These are phyloP conservation scores for Aspergillus calidoustus DNA, from an alignment of 2,329 filamentous ascomycete species.

Conservation along the genomic window DNA sequence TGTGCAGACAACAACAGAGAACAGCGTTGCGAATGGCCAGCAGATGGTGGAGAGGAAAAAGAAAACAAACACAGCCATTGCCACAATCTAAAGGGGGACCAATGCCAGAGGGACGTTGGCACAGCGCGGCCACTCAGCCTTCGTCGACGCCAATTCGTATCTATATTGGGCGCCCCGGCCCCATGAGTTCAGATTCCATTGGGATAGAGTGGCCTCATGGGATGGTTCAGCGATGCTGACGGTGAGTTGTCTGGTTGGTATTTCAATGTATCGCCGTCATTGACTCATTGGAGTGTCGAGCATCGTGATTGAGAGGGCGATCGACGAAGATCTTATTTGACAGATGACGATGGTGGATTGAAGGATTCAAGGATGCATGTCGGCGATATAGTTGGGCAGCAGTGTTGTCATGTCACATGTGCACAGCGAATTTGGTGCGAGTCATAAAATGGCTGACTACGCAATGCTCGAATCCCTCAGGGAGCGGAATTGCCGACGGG, in stretches of 20 bases:
- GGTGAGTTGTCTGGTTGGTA: conserved; percentile 13
- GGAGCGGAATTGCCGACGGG: conserved; percentile 11
- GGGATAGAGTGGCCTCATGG: conserved; percentile 4
- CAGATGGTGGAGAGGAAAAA: conserved; percentile 1
- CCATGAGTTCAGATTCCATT: conserved; percentile 19
- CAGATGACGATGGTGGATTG: neutral
- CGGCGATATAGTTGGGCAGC: conserved; percentile 3
- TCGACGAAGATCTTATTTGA: conserved; percentile 6
- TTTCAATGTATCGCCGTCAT: conserved; percentile 10
- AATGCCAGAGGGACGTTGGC: conserved; percentile 1
- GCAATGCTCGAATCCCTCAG: neutral
- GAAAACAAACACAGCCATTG: conserved; percentile 8
- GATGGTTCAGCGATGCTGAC: conserved; percentile 15
- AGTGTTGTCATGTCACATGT: neutral
- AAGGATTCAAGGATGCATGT: neutral
- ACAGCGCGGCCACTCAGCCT: conserved; percentile 19
- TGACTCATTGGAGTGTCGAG: conserved; percentile 4
- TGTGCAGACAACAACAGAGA: conserved; percentile 8
- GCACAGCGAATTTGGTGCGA: neutral
- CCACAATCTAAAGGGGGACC: conserved; percentile 4
- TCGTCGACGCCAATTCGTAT: conserved; percentile 5
- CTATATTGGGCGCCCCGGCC: conserved; percentile 20
- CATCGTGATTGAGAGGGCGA: neutral
- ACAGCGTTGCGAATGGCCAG: neutral
- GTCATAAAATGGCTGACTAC: neutral